Percentiles rank a stretch among this genome's conserved stretches.
These are phyloP conservation scores for Gilbertella persicaria DNA, from an alignment of 371 early-diverging fungal genomes.

Conservation along the genomic window DNA sequence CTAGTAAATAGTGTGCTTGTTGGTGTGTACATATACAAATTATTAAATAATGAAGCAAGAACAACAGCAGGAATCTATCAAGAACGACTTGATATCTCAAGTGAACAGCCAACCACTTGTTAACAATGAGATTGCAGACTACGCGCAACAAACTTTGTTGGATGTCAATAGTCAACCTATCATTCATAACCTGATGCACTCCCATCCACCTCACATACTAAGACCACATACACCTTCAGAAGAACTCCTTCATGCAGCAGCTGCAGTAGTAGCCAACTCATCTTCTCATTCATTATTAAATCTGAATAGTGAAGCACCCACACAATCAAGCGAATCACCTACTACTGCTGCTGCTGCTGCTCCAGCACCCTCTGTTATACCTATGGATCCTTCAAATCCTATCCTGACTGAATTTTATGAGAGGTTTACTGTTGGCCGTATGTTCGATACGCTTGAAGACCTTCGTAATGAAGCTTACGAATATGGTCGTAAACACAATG, in stretches of 20 bases:
- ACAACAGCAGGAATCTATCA: not conserved
- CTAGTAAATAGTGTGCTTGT: constrained; percentile 1
- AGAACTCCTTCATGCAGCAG: not conserved
- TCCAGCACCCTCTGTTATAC: not conserved
- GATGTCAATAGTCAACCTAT: constrained; percentile 26
- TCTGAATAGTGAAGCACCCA: not conserved
- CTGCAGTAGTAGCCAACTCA: not conserved
- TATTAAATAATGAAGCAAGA: not conserved
- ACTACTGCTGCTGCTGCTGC: not conserved
- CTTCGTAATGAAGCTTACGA: constrained; percentile 20
- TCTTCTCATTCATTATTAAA: not conserved
- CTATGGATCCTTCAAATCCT: constrained; percentile 4
- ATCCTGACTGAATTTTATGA: constrained; percentile 20
- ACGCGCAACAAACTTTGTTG: constrained; percentile 15
- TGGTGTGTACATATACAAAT: not conserved
- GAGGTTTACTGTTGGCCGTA: constrained; percentile 9
- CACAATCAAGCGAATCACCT: not conserved
- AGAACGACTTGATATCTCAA: not conserved
- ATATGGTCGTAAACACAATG: constrained; percentile 23
- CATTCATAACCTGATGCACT: not conserved
- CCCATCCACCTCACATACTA: not conserved
- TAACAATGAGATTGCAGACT: not conserved
- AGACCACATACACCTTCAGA: not conserved
- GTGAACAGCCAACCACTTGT: constrained; percentile 6
- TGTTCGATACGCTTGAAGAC: constrained; percentile 9